Conservation (phyloP, 257 asterid genomes). For the Datura wrightii region DNA sequence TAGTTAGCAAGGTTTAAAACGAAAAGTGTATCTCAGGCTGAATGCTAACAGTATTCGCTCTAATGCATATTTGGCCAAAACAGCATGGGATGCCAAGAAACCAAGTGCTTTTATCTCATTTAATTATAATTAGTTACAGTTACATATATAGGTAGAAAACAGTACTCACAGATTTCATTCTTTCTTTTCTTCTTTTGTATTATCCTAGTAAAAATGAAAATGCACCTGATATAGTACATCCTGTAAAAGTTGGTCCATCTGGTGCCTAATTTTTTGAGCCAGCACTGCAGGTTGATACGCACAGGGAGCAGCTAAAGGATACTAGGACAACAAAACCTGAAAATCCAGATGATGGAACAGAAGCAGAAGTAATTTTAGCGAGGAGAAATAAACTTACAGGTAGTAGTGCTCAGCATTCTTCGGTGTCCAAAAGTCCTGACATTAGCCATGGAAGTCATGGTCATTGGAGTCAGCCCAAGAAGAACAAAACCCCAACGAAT, state of each 20-base stretch:
- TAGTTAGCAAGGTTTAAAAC: background rate
- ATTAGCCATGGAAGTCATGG: too few species aligned
- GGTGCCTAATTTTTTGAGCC: background rate
- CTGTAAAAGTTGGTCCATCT: conserved; percentile 9
- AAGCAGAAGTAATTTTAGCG: background rate
- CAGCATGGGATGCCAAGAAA: background rate
- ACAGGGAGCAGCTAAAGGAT: conserved; percentile 22
- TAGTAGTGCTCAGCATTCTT: too few species aligned
- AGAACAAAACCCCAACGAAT: too few species aligned
- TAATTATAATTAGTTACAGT: background rate
- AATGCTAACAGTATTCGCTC: background rate
- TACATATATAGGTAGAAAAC: background rate
- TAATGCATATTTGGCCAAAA: background rate
- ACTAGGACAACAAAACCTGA: background rate
- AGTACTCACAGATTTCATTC: background rate
- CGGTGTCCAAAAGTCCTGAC: too few species aligned
- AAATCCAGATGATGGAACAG: conserved; percentile 20
- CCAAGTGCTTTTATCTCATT: background rate
- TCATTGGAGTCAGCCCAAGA: too few species aligned
- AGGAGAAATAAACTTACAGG: background rate
- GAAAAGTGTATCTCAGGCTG: background rate
- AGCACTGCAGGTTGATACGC: conserved; percentile 6
- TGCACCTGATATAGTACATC: conserved; percentile 1
- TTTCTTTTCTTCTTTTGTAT: background rate
- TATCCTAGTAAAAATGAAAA: background rate